Evolutionary conservation across 1,139 yeast genomes (phyloP), one percentile per base, ranked within the genome.

Genomic region (Lodderomyces beijingensis): DNA sequence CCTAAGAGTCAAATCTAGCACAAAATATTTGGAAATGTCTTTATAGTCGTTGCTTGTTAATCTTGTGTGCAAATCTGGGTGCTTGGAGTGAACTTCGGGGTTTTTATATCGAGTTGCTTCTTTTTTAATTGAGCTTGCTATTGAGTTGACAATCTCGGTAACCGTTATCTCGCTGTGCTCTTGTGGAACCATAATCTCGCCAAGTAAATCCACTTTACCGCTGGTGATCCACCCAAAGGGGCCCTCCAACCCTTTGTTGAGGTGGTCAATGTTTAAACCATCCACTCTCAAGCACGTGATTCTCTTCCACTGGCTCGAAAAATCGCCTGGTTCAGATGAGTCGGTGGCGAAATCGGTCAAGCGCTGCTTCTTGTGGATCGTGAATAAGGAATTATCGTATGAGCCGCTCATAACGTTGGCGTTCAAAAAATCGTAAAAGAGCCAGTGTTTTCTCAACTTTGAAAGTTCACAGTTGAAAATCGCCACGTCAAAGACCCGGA

Each of bases 171-270:
- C 64, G 30, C 70, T 67, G 27, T 66, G 69, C 38, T 77, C 82
- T 29, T 73, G 72, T 0, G 95, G 94, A 1, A 86, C 78, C 73
- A 80, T 77, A 8, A 89, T 77, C 52, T 91, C 96, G 6, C 96
- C 96, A 42, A 85, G 62, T 79, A 91, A 82, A 55, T 91, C 96
- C 14, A 89, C 97, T 37, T 78, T 78, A 5, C 98, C 98, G 40
- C 74, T 72, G 6, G 87, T 79, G 36, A 91, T 89, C 98, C 98
- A 91, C 2, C 97, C 96, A 57, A 91, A 86, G 4, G 97, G 96
- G 0, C 98, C 98, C 34, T 80, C 81, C 33, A 86, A 70, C 0
- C 97, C 97, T 1, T 85, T 74, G 51, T 91, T 91, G 41, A 91
- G 62, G 57, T 91, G 98, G 46, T 89, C 95, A 26, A 91, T 74